Conservation (phyloP, 805 yeast species). For the Lipomyces japonicus region DNA sequence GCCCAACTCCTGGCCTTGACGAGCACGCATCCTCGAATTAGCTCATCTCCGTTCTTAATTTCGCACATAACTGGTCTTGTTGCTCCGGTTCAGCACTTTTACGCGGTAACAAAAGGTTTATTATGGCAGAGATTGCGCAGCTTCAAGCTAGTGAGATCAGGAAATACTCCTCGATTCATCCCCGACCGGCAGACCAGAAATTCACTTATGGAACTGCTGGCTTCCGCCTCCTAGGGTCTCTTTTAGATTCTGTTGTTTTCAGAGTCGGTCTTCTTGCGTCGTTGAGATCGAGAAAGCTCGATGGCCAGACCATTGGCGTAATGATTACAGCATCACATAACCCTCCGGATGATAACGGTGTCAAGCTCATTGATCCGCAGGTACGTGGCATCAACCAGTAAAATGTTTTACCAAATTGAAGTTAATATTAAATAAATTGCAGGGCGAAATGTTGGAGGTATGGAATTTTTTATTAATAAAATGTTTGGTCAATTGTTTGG, state of each 20-base stretch:
- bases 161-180: conserved; percentile 35
- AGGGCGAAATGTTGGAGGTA: conserved; percentile 32
- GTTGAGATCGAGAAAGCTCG: conserved; percentile 68
- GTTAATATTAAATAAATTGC: neutral
- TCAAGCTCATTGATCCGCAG: conserved; percentile 84
- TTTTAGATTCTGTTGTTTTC: conserved; percentile 75
- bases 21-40: no score
- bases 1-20: no score
- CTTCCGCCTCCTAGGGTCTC: conserved; percentile 69
- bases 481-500: neutral
- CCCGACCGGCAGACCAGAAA: conserved; percentile 45
- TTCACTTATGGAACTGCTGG: conserved; percentile 96
- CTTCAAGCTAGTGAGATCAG: conserved; percentile 3
- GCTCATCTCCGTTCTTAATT: no score
- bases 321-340: conserved; percentile 68
- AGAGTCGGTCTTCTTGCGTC: conserved; percentile 80
- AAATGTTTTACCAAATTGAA: neutral
- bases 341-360: conserved; percentile 75
- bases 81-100: no score
- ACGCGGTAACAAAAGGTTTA: no score
- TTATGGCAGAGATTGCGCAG: no score
- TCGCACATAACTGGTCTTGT: no score
- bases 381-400: neutral
- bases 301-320: conserved; percentile 76
- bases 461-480: neutral